Base-by-base conservation (phyloP, 495 filamentous ascomycete species). In the Peziza echinospora region DNA sequence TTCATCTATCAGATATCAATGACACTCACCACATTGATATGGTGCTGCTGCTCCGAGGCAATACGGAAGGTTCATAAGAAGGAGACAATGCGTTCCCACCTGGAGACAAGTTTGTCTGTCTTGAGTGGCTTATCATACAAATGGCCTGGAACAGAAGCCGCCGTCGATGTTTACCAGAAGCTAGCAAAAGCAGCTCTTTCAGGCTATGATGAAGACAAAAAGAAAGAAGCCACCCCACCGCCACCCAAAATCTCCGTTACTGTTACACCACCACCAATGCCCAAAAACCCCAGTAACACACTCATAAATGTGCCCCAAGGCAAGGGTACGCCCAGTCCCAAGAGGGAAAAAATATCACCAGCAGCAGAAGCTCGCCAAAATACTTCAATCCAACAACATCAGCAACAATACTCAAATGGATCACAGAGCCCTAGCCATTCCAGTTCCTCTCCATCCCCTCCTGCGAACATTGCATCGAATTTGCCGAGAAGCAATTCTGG, bases 101-200 rank as follows among this genome's bases (percentile, higher is more conserved):
- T 91, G 19, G 67, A 76, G 22, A 70, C 72, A 26, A 80, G 80
- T 3, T 57, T 93, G 24, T 78, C 87, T 46, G 73, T 76, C 11
- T 78, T 96, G 44, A 63, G 71, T 19, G 71, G 74, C 41, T 77
- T 82, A 45, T 76, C 79, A 2, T 77, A 84, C 53, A 71, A 82
- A 22, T 93, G 87, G 87, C 87, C 87, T 0, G 87, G 86, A 21
- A 81, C 85, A 8, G 69, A 75, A 43, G 80, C 82, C n/a, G 85
- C 84, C 13, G 69, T 78, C 8, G 67, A 84, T 51, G 69, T 93
- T 21, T 93, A 93, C 59, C 63, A 65, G 13, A 81, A 76, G 45
- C 70, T 96, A 24, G 75, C 86, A n/a, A 70, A 68, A 41, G 84
- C 84, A 17, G 85, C 82, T 52, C 62, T 93, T 53, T 82, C 78